Conservation (phyloP, 371 early-diverging fungal genomes). For the Spraguea lophii region DNA sequence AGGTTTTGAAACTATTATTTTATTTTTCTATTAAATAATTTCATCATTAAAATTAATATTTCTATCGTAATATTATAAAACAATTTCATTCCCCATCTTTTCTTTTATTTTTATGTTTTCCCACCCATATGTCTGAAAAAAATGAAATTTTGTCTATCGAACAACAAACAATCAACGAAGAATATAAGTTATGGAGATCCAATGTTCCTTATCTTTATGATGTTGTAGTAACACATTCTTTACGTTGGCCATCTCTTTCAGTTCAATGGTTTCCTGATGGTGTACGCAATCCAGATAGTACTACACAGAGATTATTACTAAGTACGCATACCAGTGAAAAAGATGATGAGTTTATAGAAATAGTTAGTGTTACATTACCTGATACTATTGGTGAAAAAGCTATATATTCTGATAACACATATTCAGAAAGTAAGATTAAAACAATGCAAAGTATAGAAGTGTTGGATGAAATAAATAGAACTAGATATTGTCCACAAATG, state of each 20-base stretch:
- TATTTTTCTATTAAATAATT: no score
- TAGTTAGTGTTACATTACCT: conserved; percentile 33
- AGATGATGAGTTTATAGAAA: conserved; percentile 38
- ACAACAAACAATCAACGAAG: conserved; percentile 68
- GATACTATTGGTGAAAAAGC: conserved; percentile 41
- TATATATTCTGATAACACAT: conserved; percentile 47
- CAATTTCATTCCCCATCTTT: neutral
- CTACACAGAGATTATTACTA: conserved; percentile 39
- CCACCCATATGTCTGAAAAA: neutral
- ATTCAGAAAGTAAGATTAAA: conserved; percentile 33
- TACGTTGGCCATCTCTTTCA: conserved; percentile 88
- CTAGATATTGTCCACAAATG: conserved; percentile 57
- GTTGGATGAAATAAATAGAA: conserved; percentile 31
- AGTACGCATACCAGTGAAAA: conserved; percentile 36
- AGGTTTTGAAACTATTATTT: no score
- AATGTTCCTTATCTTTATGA: conserved; percentile 90
- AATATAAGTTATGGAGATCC: conserved; percentile 87
- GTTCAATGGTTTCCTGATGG: conserved; percentile 87
- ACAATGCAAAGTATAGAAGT: conserved; percentile 38
- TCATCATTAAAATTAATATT: neutral
- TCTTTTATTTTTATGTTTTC: neutral
- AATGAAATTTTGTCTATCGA: conserved; percentile 44
- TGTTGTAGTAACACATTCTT: conserved; percentile 71
- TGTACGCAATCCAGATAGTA: conserved; percentile 39
- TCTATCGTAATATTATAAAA: neutral